These are phyloP conservation scores for Heterobasidion annosum DNA, from an alignment of 1,284 basidiomycete species.

Conservation along the genomic window DNA sequence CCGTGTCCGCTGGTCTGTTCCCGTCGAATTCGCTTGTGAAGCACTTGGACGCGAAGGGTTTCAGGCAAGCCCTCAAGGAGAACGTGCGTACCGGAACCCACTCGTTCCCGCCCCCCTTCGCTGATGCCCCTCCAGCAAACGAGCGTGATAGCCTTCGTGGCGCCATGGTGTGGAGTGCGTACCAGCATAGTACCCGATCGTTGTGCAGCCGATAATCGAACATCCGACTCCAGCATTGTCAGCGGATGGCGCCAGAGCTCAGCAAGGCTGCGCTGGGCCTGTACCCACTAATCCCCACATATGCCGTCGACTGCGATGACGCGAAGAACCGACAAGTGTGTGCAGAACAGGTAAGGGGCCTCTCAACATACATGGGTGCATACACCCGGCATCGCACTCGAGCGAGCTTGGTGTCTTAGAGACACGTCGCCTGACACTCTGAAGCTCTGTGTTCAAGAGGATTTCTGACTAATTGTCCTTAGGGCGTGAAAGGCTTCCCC, in stretches of 20 bases:
- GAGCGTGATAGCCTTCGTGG: conserved; percentile 80
- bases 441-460: background rate
- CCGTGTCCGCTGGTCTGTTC: conserved; percentile 70
- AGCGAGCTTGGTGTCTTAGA: too few species aligned
- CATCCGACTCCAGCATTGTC: conserved; percentile 60
- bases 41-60: conserved; percentile 65
- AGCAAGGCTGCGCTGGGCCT: conserved; percentile 75
- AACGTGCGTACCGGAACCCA: conserved; percentile 44
- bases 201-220: background rate
- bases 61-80: conserved; percentile 66
- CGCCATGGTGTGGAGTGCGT: conserved; percentile 83
- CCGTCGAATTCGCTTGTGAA: conserved; percentile 63
- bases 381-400: too few species aligned
- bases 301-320: conserved; percentile 90
- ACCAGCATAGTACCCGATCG: background rate
- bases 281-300: conserved; percentile 78
- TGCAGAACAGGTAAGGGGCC: conserved; percentile 54
- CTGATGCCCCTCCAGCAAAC: conserved; percentile 41
- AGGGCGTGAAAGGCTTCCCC: conserved; percentile 89
- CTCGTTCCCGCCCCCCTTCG: background rate
- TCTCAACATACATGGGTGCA: background rate
- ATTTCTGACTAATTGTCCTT: background rate
- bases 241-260: conserved; percentile 81
- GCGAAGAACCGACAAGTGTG: conserved; percentile 77
- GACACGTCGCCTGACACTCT: background rate